These are phyloP conservation scores for Trypanosoma platydactyli DNA, from an alignment of 208 protist species.

Conservation along the genomic window DNA sequence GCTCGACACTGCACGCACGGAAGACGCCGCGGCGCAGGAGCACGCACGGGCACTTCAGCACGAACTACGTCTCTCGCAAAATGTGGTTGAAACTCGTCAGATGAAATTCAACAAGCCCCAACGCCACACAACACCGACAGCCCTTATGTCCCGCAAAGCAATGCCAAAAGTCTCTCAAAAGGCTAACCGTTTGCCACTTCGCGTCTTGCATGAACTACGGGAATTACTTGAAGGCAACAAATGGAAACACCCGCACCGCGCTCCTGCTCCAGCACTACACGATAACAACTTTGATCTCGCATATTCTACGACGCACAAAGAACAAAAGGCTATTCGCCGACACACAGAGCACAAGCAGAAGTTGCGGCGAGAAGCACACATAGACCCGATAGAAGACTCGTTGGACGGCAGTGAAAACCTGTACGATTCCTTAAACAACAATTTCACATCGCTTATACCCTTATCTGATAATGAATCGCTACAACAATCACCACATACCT, in stretches of 20 bases:
- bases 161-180: neutral
- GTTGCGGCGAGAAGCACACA: neutral
- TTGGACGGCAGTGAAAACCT: neutral
- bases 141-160: neutral
- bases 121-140: neutral
- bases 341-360: neutral
- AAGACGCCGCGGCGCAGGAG: slow-evolving; percentile 17
- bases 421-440: slow-evolving; percentile 38
- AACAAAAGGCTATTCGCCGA: too few species aligned
- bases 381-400: slow-evolving; percentile 3
- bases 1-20: slow-evolving; percentile 22
- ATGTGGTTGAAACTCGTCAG: neutral
- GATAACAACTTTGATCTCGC: neutral
- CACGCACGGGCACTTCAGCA: slow-evolving; percentile 13
- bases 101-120: neutral
- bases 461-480: slow-evolving; percentile 67
- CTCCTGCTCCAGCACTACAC: neutral
- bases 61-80: slow-evolving; percentile 3
- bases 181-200: slow-evolving; percentile 16
- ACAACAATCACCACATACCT: slow-evolving; percentile 13
- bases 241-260: too few species aligned
- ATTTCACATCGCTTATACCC: slow-evolving; percentile 70
- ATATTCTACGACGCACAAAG: neutral
- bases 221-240: slow-evolving; percentile 16
- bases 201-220: slow-evolving; percentile 15